Percentiles rank a stretch among this genome's conserved stretches.
Evolutionary conservation across 352 stramenopile genomes (phyloP).

Genomic region (Globisporangium nunn): DNA sequence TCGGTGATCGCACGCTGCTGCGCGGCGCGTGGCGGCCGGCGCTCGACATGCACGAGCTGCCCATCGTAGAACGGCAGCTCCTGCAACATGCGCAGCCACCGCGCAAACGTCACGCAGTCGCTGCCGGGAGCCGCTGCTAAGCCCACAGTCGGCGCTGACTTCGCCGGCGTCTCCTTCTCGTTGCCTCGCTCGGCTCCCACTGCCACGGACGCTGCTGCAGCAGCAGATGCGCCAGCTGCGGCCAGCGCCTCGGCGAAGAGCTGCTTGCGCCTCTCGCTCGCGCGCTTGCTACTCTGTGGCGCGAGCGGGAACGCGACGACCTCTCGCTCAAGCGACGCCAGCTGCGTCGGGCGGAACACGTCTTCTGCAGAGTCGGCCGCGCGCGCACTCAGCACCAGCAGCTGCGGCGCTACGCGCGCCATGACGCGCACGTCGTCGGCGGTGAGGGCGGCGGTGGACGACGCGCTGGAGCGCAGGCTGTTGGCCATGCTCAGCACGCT

Average conservation of each 20-base stretch:
- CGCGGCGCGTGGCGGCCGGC: slow-evolving; percentile 30
- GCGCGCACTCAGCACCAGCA: slow-evolving; percentile 29
- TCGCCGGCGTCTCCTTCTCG: too few relatives aligned
- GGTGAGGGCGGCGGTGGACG: slow-evolving; percentile 18
- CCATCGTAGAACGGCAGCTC: slow-evolving; percentile 50
- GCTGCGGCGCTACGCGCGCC: slow-evolving; percentile 31
- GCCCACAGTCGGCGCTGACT: background rate
- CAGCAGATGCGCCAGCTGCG: background rate
- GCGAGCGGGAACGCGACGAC: slow-evolving; percentile 52
- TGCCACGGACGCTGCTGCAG: background rate
- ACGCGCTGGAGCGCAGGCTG: slow-evolving; percentile 29
- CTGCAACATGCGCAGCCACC: slow-evolving; percentile 42
- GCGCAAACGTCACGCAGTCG: slow-evolving; percentile 14
- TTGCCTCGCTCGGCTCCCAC: background rate
- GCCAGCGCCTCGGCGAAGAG: slow-evolving; percentile 45
- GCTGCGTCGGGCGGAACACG: slow-evolving; percentile 23
- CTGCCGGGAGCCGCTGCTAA: background rate
- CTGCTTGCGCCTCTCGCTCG: slow-evolving; percentile 42
- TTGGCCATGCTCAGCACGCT: slow-evolving; percentile 59
- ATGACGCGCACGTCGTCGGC: slow-evolving; percentile 32
- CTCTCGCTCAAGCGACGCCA: slow-evolving; percentile 20
- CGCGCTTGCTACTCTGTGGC: slow-evolving; percentile 52
- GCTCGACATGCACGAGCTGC: slow-evolving; percentile 82
- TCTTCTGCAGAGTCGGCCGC: slow-evolving; percentile 22
- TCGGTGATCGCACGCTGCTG: slow-evolving; percentile 27